A percentile compares a stretch with the other conserved stretches of the same genome.
Evolutionary conservation across 768 basidiomycete species (phyloP).

Genomic region (Lentinus tigrinus): DNA sequence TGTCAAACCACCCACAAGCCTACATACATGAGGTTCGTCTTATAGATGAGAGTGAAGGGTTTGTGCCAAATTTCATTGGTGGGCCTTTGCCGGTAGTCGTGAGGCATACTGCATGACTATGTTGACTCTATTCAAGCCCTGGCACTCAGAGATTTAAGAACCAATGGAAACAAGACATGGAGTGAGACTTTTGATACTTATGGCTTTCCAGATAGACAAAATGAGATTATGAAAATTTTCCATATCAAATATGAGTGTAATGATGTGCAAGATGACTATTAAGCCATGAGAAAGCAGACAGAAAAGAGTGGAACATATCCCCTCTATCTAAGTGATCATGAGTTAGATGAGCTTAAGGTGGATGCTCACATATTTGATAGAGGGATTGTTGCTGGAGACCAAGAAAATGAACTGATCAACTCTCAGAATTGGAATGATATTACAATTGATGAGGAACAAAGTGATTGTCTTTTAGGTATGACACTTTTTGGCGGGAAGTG

Average conservation of each 20-base stretch:
- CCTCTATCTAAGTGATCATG: background rate
- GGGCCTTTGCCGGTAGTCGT: constrained; percentile 31
- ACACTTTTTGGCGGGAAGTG: too few species aligned
- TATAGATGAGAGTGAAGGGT: background rate
- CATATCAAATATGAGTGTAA: constrained; percentile 8
- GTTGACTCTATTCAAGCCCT: constrained; percentile 35
- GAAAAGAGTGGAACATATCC: background rate
- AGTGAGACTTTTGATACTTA: background rate
- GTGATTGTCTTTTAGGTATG: too few species aligned
- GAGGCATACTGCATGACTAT: constrained; percentile 35
- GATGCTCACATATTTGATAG: background rate
- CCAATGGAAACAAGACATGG: background rate
- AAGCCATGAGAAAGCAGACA: background rate
- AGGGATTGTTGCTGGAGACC: too few species aligned
- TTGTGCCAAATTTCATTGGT: constrained; percentile 33
- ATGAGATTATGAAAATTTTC: constrained; percentile 6
- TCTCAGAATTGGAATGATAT: too few species aligned
- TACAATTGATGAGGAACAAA: too few species aligned
- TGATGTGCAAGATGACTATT: constrained; percentile 8
- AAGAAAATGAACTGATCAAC: too few species aligned
- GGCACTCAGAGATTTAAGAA: constrained; percentile 33
- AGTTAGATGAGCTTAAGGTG: background rate
- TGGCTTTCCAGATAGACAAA: background rate
- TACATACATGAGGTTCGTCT: background rate
- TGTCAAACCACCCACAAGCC: background rate